These are phyloP conservation scores for Pythium aristosporum DNA, from an alignment of 352 stramenopile species.

Conservation along the genomic window DNA sequence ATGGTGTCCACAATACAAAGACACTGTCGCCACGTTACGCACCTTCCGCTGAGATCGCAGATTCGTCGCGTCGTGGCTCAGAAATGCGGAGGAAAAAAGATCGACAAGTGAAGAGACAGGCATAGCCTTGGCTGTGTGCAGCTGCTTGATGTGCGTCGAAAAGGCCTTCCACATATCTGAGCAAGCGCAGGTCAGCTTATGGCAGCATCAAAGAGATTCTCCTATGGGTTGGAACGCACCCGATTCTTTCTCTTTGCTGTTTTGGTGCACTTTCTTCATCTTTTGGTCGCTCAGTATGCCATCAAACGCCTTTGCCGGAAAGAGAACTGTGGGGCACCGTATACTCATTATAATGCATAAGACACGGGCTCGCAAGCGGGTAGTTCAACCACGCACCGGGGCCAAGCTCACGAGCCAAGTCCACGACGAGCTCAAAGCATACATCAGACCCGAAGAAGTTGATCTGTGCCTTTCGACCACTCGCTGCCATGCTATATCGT, in stretches of 20 bases:
- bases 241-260: conserved; percentile 65
- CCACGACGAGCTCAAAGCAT: conserved; percentile 71
- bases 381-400: conserved; percentile 30
- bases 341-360: not conserved
- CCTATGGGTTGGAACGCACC: conserved; percentile 26
- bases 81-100: conserved; percentile 48
- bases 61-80: conserved; percentile 54
- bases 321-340: conserved; percentile 43
- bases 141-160: conserved; percentile 54
- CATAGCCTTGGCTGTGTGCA: conserved; percentile 48
- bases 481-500: conserved; percentile 54
- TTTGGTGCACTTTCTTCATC: conserved; percentile 73
- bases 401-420: conserved; percentile 59
- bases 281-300: conserved; percentile 82
- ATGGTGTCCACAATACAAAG: not conserved
- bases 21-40: not conserved
- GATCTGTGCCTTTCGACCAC: conserved; percentile 69
- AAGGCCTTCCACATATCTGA: conserved; percentile 74
- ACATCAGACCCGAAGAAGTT: conserved; percentile 75
- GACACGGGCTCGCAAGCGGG: not conserved
- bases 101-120: conserved; percentile 36
- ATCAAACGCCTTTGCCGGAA: conserved; percentile 70
- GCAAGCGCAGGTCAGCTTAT: not conserved
- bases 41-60: conserved; percentile 74
- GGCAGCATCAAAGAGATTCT: not conserved